Base-by-base conservation (phyloP, 2,329 filamentous ascomycete genomes). In the Fusarium transvaalense region DNA sequence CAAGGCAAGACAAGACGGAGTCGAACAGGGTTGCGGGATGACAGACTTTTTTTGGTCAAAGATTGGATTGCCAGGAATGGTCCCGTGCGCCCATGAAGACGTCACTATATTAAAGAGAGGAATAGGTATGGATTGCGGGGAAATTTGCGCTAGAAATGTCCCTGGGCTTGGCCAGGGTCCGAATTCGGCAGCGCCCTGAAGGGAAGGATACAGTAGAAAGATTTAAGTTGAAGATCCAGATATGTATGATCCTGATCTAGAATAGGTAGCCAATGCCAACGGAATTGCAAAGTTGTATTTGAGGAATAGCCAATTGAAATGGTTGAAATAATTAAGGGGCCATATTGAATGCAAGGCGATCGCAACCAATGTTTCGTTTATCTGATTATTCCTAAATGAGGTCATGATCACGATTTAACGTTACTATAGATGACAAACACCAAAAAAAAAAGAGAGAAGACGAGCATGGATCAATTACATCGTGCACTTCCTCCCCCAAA, bases 1-100 rank as follows among this genome's bases (percentile, higher is more conserved):
- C 57, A 51, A 51, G 42, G 3, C 32, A 21, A 38, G 47, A 27
- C 47, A 50, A 50, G 19, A 34, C 21, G 31, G 31, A 51, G 23
- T 29, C 23, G 27, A 31, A 45, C 42, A 65, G 68, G 66, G 61
- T 59, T 45, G 55, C 50, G 23, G 43, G 31, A 56, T 43, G 55
- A 53, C 66, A 73, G 65, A 74, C 71, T 74, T 74, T 74, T 72
- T 66, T 60, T 48, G 56, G 61, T 52, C 54, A 53, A 59, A 53
- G 48, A 63, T 51, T 56, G 55, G 52, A 62, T 60, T 69, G 27
- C 64, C 58, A 73, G 66, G 65, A 64, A 50, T 58, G 55, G 60
- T 51, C 72, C 72, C 68, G 62, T 72, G 72, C 71, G n/a, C 53
- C 34, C 59, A 58, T 61, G 64, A 61, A 63, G 58, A 73, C 72